Evolutionary conservation across 2,329 filamentous ascomycete genomes (phyloP), one percentile per base, ranked within the genome.

Genomic region (Nemania bipapillata): DNA sequence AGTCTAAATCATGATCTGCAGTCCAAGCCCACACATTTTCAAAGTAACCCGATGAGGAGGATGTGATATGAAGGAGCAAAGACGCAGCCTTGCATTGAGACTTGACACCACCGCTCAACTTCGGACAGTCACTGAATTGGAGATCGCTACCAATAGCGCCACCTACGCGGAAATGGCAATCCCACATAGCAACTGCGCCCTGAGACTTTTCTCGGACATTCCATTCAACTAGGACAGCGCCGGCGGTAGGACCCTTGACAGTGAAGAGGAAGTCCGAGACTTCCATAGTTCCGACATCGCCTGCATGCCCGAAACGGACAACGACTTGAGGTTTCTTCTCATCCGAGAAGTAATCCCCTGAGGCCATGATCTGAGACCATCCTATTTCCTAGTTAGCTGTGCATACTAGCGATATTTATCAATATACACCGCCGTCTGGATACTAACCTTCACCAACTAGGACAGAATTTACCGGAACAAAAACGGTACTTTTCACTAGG

Each of bases 121-220:
- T 92, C 67, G 85, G 80, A 78, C 92, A 96, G 63, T 88, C 87
- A 66, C 88, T 84, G 30, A 87, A 85, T 77, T 92, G 89, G 32
- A 94, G 85, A 45, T 90, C 80, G 4, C 91, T 92, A 45, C 91
- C 91, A 3, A 86, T 86, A 69, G 88, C 89, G 15, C 92, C 92
- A 72, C 91, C 92, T 56, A 95, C 86, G 74, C 92, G 89, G 76
- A 91, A 87, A 80, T 94, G 92, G 12, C 91, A 87, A 73, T 94
- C 92, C 92, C 91, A 94, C 78, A 91, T 84, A 15, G 87, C 89
- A 3, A 82, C 82, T 2, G 85, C 84, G 40, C 74, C 76, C 12
- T 75, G 75, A 3, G 79, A 74, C 42, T 63, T 49, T 17, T 83
- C 83, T 57, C 83, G 85, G 17, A 94, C 82, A 77, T 94, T 94